Evolutionary conservation across 1,284 basidiomycete genomes (phyloP), one percentile per base, ranked within the genome.

Genomic region (Irpex sp.): DNA sequence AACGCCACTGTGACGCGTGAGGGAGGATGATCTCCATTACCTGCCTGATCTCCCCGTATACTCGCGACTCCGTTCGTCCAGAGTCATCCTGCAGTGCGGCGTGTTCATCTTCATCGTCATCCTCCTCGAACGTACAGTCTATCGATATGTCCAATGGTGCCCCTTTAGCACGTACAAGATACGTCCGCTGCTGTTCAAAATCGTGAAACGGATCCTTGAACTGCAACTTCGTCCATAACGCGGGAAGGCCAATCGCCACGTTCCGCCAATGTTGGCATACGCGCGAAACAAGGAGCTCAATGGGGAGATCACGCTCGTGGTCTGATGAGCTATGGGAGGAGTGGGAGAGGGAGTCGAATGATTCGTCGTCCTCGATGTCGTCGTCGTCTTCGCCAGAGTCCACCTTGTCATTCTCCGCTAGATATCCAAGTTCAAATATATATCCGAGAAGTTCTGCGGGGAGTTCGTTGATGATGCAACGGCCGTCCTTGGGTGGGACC

Each of bases 391-490:
- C 63, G 1, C 64, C 67, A n/a, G 64, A 21, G 26, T 70, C 63
- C 6, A 64, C 15, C 17, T 68, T 64, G 1, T 68, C 67, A 46
- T 70, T 70, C 6, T 77, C 74, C 2, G 75, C 71, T 26, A 77
- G 74, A 58, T 76, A 75, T 9, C 86, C 86, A 15, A 84, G 68
- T 19, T 75, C 69, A 69, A 88, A 89, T 51, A 89, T 85, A 63
- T 85, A 76, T 0, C 80, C 78, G 21, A 88, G 78, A 5, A 88
- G 74, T 68, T 88, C 86, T 17, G 81, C 77, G 3, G 86, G 86
- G 4, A 88, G 78, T 31, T 77, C 73, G 65, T 87, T 83, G 59
- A 88, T 77, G 4, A 83, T 80, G 61, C 83, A 86, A 39, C 80
- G 69, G 5, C 67, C 79, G 46, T 73, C 65, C 6, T 60, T 68